Conservation (phyloP, 2,329 filamentous ascomycete species). For the Fusarium tupiense region DNA sequence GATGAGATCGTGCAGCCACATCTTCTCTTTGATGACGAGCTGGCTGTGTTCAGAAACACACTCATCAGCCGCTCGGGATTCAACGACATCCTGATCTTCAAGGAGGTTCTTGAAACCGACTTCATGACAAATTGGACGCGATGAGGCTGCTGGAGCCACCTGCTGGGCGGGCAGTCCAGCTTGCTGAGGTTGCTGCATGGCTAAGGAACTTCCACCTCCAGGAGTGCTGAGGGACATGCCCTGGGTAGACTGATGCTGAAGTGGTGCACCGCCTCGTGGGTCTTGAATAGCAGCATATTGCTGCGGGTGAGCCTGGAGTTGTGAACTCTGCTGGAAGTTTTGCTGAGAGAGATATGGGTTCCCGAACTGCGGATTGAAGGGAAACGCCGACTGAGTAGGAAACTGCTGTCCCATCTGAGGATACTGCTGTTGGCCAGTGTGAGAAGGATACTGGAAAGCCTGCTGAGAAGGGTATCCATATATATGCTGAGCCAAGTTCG, state of each 20-base stretch:
- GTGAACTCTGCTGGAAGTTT: not conserved
- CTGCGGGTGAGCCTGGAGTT: not conserved
- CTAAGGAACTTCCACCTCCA: not conserved
- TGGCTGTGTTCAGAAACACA: not conserved
- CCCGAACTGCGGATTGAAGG: not conserved
- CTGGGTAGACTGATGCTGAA: not conserved
- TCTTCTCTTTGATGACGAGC: constrained; percentile 3
- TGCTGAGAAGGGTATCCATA: not conserved
- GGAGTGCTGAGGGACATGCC: not conserved
- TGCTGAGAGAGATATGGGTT: not conserved
- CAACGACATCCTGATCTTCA: not conserved
- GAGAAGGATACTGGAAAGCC: not conserved
- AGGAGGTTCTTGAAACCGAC: not conserved
- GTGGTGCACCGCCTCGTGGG: not conserved
- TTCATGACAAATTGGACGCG: not conserved
- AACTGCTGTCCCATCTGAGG: not conserved
- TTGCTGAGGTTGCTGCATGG: not conserved
- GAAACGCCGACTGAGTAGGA: not conserved
- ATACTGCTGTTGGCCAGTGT: not conserved
- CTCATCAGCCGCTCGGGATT: not conserved
- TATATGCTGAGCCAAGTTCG: not conserved
- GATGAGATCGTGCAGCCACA: constrained; percentile 1
- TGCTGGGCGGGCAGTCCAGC: not conserved
- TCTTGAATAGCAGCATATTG: not conserved
- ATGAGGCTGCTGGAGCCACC: not conserved